phyloP scores from a whole-genome alignment of 1,284 basidiomycete species.

The Mycena sp. region DNA sequence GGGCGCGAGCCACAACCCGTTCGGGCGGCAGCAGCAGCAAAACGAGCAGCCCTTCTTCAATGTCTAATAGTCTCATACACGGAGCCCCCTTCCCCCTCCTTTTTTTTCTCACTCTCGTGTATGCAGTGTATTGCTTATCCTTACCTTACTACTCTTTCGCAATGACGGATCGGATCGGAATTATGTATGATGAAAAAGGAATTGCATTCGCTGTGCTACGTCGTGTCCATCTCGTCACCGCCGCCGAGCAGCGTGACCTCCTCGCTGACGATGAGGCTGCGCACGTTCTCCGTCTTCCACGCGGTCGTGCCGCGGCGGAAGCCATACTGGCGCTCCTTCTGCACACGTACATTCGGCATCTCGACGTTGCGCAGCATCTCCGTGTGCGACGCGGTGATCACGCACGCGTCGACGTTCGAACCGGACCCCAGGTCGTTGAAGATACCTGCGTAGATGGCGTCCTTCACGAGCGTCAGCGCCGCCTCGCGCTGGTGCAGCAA shows the following conservation, averaged over 20 bases:
- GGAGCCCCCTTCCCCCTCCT: background rate
- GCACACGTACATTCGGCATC: conserved; percentile 87
- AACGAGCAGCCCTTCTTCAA: conserved; percentile 88
- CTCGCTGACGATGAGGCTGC: conserved; percentile 78
- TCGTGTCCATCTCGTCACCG: conserved; percentile 81
- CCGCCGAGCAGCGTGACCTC: conserved; percentile 60
- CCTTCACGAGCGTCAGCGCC: conserved; percentile 86
- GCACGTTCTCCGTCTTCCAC: conserved; percentile 84
- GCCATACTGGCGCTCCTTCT: conserved; percentile 86
- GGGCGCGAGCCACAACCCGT: conserved; percentile 71
- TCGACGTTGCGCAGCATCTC: conserved; percentile 93
- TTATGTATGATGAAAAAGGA: background rate
- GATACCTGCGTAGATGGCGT: conserved; percentile 94
- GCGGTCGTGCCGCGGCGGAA: conserved; percentile 91
- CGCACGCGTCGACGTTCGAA: conserved; percentile 96
- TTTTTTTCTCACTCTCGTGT: conserved; percentile 2
- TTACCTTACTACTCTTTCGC: conserved; percentile 10
- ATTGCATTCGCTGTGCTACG: conserved; percentile 45
- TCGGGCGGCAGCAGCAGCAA: conserved; percentile 66
- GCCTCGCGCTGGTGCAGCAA: conserved; percentile 70
- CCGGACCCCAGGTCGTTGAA: conserved; percentile 99
- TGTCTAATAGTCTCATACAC: conserved; percentile 49
- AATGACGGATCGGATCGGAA: too few relatives aligned
- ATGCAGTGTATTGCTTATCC: conserved; percentile 15
- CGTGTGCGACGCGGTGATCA: conserved; percentile 86